Percentiles rank a stretch among this genome's conserved stretches.
Evolutionary conservation across 257 asterid genomes (phyloP).

Genomic region (Anisodus tanguticus): DNA sequence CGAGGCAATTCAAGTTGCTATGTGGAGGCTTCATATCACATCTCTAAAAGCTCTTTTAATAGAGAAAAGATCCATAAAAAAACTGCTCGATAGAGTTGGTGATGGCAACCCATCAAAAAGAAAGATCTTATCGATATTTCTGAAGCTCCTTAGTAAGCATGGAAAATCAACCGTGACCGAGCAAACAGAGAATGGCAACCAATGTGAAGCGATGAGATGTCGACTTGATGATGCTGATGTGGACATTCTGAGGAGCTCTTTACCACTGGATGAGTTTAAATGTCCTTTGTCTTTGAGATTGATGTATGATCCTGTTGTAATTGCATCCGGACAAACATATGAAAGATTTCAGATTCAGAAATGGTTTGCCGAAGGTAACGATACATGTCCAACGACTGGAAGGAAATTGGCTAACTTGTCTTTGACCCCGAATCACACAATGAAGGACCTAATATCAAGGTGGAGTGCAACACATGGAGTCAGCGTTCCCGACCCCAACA

Average conservation of each 20-base stretch:
- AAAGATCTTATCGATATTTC: slow-evolving; percentile 18
- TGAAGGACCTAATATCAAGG: slow-evolving; percentile 85
- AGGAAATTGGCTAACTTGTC: slow-evolving; percentile 85
- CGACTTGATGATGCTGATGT: slow-evolving; percentile 8
- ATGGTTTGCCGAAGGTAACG: slow-evolving; percentile 92
- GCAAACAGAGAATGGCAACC: not conserved
- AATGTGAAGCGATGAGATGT: not conserved
- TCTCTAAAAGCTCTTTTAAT: slow-evolving; percentile 29
- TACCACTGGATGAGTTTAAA: slow-evolving; percentile 75
- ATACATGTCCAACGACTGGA: slow-evolving; percentile 89
- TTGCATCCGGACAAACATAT: slow-evolving; percentile 84
- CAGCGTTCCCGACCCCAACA: slow-evolving; percentile 78
- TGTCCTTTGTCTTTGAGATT: slow-evolving; percentile 77
- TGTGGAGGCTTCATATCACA: slow-evolving; percentile 30
- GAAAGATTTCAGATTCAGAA: slow-evolving; percentile 91
- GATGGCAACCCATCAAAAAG: not conserved
- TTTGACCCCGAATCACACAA: slow-evolving; percentile 87
- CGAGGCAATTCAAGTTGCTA: slow-evolving; percentile 27
- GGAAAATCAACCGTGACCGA: slow-evolving; percentile 14
- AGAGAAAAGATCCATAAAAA: slow-evolving; percentile 33
- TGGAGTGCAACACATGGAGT: slow-evolving; percentile 91
- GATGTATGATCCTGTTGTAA: slow-evolving; percentile 77
- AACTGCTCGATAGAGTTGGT: not conserved
- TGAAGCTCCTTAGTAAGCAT: slow-evolving; percentile 23
- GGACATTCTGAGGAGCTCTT: slow-evolving; percentile 31